Conservation (phyloP, 176 grass and related monocot genomes). For the Cenchrus fungigraminus region DNA sequence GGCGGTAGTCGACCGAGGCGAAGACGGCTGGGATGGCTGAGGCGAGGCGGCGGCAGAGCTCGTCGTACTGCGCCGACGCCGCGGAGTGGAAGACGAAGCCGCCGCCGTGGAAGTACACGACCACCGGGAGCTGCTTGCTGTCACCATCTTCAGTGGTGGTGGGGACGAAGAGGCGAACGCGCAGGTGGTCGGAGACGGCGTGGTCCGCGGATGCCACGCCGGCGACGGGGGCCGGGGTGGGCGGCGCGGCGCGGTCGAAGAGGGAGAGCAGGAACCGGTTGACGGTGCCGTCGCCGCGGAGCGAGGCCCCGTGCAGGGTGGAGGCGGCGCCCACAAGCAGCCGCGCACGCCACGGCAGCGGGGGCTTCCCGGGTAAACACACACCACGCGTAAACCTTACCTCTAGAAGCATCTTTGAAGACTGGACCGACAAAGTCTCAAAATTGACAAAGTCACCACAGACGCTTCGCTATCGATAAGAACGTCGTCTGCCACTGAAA, state of each 20-base stretch:
- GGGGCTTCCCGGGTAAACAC: background rate
- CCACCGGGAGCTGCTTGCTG: conserved; percentile 18
- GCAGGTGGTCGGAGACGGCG: conserved; percentile 30
- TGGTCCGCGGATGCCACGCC: conserved; percentile 61
- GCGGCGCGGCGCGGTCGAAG: conserved; percentile 29
- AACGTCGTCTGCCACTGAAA: too few relatives aligned
- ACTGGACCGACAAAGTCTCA: too few relatives aligned
- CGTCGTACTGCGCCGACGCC: conserved; percentile 34
- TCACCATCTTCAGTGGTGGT: rapidly evolving
- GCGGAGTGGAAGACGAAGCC: conserved; percentile 54
- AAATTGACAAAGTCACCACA: too few relatives aligned
- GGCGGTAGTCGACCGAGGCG: conserved; percentile 57
- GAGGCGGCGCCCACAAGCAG: conserved; percentile 19
- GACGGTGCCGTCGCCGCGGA: conserved; percentile 56
- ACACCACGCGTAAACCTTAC: too few relatives aligned
- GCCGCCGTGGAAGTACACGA: conserved; percentile 64
- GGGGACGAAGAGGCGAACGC: conserved; percentile 39
- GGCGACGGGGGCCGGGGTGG: conserved; percentile 1
- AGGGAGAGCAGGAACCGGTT: conserved; percentile 57
- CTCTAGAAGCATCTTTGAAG: too few relatives aligned
- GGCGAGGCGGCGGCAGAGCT: conserved; percentile 49
- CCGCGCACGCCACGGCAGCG: conserved; percentile 42
- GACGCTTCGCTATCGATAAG: too few relatives aligned
- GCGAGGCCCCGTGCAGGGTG: conserved; percentile 26
- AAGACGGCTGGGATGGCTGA: conserved; percentile 25